Conservation (phyloP, 1,139 yeast species). For the Nakaseomyces nivariensis region DNA sequence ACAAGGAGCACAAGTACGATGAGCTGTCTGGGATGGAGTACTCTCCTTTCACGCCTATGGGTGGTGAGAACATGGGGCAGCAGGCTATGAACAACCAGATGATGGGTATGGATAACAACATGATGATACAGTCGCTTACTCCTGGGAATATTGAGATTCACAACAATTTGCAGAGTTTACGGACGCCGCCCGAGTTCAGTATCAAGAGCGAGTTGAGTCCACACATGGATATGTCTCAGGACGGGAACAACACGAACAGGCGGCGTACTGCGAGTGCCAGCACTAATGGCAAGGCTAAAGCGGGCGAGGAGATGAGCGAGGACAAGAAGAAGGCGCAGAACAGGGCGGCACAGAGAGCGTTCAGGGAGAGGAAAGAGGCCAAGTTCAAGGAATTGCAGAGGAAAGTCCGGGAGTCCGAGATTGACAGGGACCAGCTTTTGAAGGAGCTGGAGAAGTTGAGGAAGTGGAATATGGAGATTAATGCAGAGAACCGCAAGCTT, state of each 20-base stretch:
- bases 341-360: conserved; percentile 96
- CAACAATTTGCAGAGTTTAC: conserved; percentile 1
- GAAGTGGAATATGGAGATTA: conserved; percentile 11
- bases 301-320: conserved; percentile 20
- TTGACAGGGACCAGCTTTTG: conserved; percentile 1
- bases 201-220: conserved; percentile 1
- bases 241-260: background rate
- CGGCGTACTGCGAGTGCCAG: background rate
- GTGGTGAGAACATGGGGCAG: background rate
- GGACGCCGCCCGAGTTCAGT: conserved; percentile 2
- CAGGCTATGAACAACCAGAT: background rate
- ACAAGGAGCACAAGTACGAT: background rate
- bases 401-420: conserved; percentile 26
- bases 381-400: conserved; percentile 81
- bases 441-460: conserved; percentile 6
- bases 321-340: conserved; percentile 92
- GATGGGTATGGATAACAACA: background rate
- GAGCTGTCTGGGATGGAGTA: conserved; percentile 1
- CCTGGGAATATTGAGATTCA: conserved; percentile 1
- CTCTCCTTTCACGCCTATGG: conserved; percentile 1
- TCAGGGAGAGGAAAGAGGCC: conserved; percentile 84
- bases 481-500: conserved; percentile 12
- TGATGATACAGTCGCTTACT: conserved; percentile 1
- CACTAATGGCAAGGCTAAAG: background rate
- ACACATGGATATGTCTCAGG: background rate